Evolutionary conservation across 1,139 yeast genomes (phyloP).

Genomic region (Candida labiduridarum): DNA sequence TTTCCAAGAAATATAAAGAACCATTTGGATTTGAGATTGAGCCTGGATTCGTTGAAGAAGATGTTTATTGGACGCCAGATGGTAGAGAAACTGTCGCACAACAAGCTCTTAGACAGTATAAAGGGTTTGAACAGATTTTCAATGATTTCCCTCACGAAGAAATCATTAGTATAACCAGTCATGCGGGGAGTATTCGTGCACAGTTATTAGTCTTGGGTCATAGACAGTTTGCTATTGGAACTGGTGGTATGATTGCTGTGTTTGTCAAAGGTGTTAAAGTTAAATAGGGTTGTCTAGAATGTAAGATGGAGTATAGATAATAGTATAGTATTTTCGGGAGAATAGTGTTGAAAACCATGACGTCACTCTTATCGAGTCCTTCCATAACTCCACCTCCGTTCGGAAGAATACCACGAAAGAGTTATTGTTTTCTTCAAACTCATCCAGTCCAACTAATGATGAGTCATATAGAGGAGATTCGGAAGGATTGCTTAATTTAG

Average conservation of each 20-base stretch:
- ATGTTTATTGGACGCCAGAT: slow-evolving; percentile 39
- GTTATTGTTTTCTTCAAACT: no score
- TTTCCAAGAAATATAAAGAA: slow-evolving; percentile 32
- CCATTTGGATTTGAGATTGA: slow-evolving; percentile 37
- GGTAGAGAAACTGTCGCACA: slow-evolving; percentile 44
- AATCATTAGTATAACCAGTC: slow-evolving; percentile 36
- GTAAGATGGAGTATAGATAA: background rate
- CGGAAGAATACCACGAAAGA: no score
- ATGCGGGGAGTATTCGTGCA: slow-evolving; percentile 44
- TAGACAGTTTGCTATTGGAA: slow-evolving; percentile 44
- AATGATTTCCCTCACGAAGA: slow-evolving; percentile 22
- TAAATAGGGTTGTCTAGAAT: background rate
- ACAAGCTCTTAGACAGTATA: slow-evolving; percentile 41
- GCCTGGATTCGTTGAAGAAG: slow-evolving; percentile 43
- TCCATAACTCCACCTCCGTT: no score
- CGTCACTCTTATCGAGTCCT: no score
- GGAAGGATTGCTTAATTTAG: no score
- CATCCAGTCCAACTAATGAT: no score
- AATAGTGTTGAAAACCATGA: no score
- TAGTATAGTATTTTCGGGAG: no score
- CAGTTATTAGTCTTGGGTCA: slow-evolving; percentile 45
- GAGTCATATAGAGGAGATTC: no score
- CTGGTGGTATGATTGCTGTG: slow-evolving; percentile 50
- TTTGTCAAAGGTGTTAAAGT: slow-evolving; percentile 35
- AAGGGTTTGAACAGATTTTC: slow-evolving; percentile 39